These are phyloP conservation scores for Trichophyton mentagrophytes DNA, from an alignment of 2,329 filamentous ascomycete genomes.

Conservation along the genomic window DNA sequence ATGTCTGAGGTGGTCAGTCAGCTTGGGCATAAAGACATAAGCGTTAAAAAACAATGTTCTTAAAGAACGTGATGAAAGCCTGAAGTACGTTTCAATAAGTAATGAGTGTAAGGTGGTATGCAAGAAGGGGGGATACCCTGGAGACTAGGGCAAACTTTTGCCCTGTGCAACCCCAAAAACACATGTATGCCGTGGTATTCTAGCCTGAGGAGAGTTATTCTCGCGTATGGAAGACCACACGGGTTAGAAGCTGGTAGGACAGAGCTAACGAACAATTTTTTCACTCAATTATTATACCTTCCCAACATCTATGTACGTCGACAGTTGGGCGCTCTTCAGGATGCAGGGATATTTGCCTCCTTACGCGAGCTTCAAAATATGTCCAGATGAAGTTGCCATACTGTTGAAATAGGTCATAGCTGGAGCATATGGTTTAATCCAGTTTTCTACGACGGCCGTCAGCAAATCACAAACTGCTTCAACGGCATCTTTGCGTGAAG, in stretches of 20 bases:
- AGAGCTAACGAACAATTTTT: neutral
- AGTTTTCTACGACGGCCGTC: constrained; percentile 26
- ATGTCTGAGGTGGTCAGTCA: neutral
- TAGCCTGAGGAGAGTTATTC: neutral
- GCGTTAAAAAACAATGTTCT: neutral
- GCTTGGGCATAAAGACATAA: neutral
- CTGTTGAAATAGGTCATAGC: constrained; percentile 26
- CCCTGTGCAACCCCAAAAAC: neutral
- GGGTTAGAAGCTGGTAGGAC: neutral
- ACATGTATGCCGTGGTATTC: neutral
- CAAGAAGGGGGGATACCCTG: neutral
- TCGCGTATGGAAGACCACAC: neutral
- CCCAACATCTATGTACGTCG: neutral
- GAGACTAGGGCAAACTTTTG: neutral
- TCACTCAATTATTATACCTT: neutral
- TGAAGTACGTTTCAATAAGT: neutral
- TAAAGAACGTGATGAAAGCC: neutral
- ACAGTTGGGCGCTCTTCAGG: neutral
- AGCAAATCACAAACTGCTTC: constrained; percentile 28
- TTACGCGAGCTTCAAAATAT: constrained; percentile 16
- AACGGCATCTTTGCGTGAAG: constrained; percentile 25
- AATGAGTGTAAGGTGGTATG: neutral
- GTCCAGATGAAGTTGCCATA: constrained; percentile 28
- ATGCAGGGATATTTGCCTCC: neutral
- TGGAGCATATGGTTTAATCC: constrained; percentile 28